Evolutionary conservation across 129 eudicot species (phyloP), one percentile per base, ranked within the genome.

Genomic region (Pseudognaphalium luteoalbum): DNA sequence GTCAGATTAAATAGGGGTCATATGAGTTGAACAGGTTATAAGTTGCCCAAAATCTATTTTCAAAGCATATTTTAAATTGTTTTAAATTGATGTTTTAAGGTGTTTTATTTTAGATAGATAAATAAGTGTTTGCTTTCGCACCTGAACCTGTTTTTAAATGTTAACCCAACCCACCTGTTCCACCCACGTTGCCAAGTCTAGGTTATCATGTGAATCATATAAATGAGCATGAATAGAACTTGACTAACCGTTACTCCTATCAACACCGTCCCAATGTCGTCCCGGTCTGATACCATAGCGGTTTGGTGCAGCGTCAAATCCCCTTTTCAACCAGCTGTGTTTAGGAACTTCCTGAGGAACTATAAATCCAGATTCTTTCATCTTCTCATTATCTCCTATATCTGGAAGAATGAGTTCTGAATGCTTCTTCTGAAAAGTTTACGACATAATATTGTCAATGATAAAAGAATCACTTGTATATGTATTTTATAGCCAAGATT

Each of bases 221-320:
- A 9, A 61, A 20, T 66, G 52, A 44, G 47, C 19, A 11, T 62
- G 29, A n/a, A 19, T 25, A 22, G 19, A 72, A 70, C 41, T 60
- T 21, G 70, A 84, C 89, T 75, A 73, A 93, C 98, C 98, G 14
- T 70, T 94, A 73, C 97, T 94, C 29, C 99, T 96, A 61, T 94
- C 97, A 21, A 94, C 99, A 2, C 99, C 99, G 17, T 94, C 99
- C 99, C 99, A 94, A 42, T 94, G 99, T 52, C 99, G 85, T 56
- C 99, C 97, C 3, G 99, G 97, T 79, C 72, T 87, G 79, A 94
- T 94, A 34, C 88, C 85, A 66, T 94, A 94, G 12, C 99, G 96
- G 76, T 94, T 91, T 47, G 96, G 88, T 50, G 97, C 97, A 69
- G 88, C 88, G n/a, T 86, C 96, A 1, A 91, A 51, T 37, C 97